Evolutionary conservation across 306 rosid species (phyloP).

Genomic region (Ziziphus jujuba): DNA sequence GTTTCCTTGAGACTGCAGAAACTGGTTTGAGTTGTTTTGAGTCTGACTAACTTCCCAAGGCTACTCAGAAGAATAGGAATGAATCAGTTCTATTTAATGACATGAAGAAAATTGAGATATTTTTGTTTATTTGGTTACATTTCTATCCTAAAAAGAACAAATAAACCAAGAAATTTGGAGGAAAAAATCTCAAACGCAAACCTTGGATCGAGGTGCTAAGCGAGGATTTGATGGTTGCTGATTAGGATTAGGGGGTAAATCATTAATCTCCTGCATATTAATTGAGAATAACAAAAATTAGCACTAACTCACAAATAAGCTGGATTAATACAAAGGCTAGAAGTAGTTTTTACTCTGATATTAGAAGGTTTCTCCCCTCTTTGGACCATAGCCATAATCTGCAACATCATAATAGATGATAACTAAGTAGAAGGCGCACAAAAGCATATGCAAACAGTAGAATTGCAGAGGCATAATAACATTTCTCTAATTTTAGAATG

Average conservation of each 20-base stretch:
- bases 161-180: background rate
- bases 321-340: slow-evolving; percentile 18
- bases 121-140: background rate
- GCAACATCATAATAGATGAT: slow-evolving; percentile 31
- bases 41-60: slow-evolving; percentile 79
- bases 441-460: slow-evolving; percentile 17
- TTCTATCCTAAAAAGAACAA: background rate
- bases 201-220: slow-evolving; percentile 67
- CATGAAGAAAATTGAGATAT: slow-evolving; percentile 13
- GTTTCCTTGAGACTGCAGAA: slow-evolving; percentile 47
- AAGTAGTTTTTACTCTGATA: slow-evolving; percentile 55
- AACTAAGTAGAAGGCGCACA: slow-evolving; percentile 18
- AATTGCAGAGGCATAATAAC: background rate
- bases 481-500: background rate
- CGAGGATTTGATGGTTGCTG: slow-evolving; percentile 76
- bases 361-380: slow-evolving; percentile 89
- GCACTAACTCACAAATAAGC: slow-evolving; percentile 18
- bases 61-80: slow-evolving; percentile 47
- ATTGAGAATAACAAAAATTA: slow-evolving; percentile 26
- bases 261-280: slow-evolving; percentile 67
- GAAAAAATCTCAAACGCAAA: slow-evolving; percentile 19
- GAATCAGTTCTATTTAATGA: slow-evolving; percentile 28
- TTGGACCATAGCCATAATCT: slow-evolving; percentile 92
- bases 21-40: slow-evolving; percentile 51
- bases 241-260: slow-evolving; percentile 70